Base-by-base conservation (phyloP, 75 land plant species). In the Sequoia sempervirens region DNA sequence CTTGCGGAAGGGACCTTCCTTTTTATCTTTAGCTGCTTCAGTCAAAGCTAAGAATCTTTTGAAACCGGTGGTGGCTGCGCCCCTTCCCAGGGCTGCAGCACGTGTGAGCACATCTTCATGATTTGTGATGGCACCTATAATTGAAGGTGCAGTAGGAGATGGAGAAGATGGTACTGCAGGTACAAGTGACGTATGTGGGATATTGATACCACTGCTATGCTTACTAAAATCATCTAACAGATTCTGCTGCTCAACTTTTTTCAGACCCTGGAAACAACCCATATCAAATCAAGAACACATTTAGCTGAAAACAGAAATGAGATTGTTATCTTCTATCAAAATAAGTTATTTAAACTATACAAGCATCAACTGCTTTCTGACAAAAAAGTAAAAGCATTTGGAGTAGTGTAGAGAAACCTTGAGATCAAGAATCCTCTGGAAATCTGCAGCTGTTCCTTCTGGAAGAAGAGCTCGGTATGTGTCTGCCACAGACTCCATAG, bases 381-480 rank as follows among this genome's bases (percentile, higher is more conserved):
- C 17, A 17, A 20, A 40, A 38, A 40, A 18, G 43, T 40, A 75
- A 8, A 0, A 78, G 13, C 47, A 78, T n/a, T 11, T 4, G 5
- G 45, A 78, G 14, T 45, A 52, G 30, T 47, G 36, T 3, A 14
- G 34, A 82, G 14, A 46, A 34, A 96, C 99, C 99, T 98, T 98
- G 8, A 98, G 96, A 80, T 98, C 99, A 81, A 98, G 92, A 72
- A 98, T 91, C n/a, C 99, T 90, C 85, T 96, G 97, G 81, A 98
- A 98, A 75, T 98, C 99, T 38, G 89, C 78, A 58, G 89, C 95
- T 6, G 99, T 94, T 80, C 99, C 99, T 80, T 98, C 99, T 43
- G 96, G 99, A 64, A 98, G 90, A 69, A 98, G 87, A 53, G 99
- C 96, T 74, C 98, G 90, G 84, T 98, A 98, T 78, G 99, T 98